These are phyloP conservation scores for Condylostoma magnum DNA, from an alignment of 169 alveolate species.

Conservation along the genomic window DNA sequence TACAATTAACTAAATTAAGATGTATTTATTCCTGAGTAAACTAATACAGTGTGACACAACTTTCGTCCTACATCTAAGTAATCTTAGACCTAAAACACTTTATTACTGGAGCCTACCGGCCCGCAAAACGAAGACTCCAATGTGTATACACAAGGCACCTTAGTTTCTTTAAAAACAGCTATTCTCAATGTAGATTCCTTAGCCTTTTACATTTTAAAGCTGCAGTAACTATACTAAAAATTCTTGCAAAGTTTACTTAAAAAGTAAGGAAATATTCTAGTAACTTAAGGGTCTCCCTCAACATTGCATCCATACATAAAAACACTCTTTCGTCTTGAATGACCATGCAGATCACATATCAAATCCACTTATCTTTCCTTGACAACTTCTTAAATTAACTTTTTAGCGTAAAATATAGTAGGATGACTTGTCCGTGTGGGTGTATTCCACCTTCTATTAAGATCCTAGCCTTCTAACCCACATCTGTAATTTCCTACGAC, in stretches of 20 bases:
- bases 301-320: slow-evolving; percentile 70
- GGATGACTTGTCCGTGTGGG: slow-evolving; percentile 78
- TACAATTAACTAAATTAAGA: too few species aligned
- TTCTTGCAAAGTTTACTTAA: slow-evolving; percentile 6
- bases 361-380: slow-evolving; percentile 77
- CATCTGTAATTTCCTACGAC: slow-evolving; percentile 87
- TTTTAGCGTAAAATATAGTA: slow-evolving; percentile 69
- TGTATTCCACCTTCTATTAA: slow-evolving; percentile 76
- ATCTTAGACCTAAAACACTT: too few species aligned
- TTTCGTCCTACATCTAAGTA: too few species aligned
- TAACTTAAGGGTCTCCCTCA: neutral
- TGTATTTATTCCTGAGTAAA: too few species aligned
- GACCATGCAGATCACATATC: slow-evolving; percentile 92
- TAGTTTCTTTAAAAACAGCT: slow-evolving; percentile 30
- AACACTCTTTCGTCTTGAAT: slow-evolving; percentile 85
- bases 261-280: slow-evolving; percentile 8
- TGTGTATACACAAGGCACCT: slow-evolving; percentile 14
- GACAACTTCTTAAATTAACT: slow-evolving; percentile 48
- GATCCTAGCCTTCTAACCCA: slow-evolving; percentile 81
- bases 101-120: neutral
- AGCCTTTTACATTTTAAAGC: slow-evolving; percentile 34
- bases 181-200: slow-evolving; percentile 31
- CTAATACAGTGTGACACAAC: too few species aligned
- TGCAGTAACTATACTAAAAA: slow-evolving; percentile 29
- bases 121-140: slow-evolving; percentile 40